Evolutionary conservation across 2,329 filamentous ascomycete genomes (phyloP).

Genomic region (Albifimbria verrucaria): DNA sequence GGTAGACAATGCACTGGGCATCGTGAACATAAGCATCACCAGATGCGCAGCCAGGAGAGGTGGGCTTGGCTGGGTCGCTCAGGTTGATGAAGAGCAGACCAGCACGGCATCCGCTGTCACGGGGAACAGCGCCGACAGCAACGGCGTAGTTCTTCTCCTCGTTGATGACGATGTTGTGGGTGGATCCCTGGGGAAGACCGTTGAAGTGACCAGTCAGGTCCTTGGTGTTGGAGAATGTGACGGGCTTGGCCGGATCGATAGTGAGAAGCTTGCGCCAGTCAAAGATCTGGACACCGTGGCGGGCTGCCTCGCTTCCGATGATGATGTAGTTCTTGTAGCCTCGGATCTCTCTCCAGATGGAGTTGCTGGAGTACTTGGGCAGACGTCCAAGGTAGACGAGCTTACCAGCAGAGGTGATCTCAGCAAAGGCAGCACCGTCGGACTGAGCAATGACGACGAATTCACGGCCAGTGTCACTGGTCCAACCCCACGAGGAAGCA

Average conservation of each 20-base stretch:
- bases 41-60: slow-evolving; percentile 42
- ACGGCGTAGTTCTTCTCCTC: slow-evolving; percentile 39
- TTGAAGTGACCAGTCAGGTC: slow-evolving; percentile 30
- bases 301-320: slow-evolving; percentile 35
- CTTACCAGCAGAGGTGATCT: slow-evolving; percentile 25
- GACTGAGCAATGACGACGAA: slow-evolving; percentile 41
- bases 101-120: slow-evolving; percentile 39
- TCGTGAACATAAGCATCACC: slow-evolving; percentile 50
- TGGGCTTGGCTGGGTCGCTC: slow-evolving; percentile 45
- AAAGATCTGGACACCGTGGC: slow-evolving; percentile 59
- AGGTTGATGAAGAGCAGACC: slow-evolving; percentile 39
- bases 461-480: slow-evolving; percentile 39
- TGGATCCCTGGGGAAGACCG: slow-evolving; percentile 28
- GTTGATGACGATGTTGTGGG: slow-evolving; percentile 34
- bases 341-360: slow-evolving; percentile 31
- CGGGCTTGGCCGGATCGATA: slow-evolving; percentile 33
- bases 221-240: slow-evolving; percentile 22
- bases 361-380: neutral
- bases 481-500: slow-evolving; percentile 36
- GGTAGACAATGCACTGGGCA: slow-evolving; percentile 52
- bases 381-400: slow-evolving; percentile 2
- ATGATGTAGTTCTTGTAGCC: slow-evolving; percentile 29
- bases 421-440: slow-evolving; percentile 43
- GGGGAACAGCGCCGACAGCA: slow-evolving; percentile 38
- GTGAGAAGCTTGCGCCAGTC: slow-evolving; percentile 51